Evolutionary conservation across 2,329 filamentous ascomycete species (phyloP), one percentile per base, ranked within the genome.

Genomic region (Botryosphaeria dothidea): DNA sequence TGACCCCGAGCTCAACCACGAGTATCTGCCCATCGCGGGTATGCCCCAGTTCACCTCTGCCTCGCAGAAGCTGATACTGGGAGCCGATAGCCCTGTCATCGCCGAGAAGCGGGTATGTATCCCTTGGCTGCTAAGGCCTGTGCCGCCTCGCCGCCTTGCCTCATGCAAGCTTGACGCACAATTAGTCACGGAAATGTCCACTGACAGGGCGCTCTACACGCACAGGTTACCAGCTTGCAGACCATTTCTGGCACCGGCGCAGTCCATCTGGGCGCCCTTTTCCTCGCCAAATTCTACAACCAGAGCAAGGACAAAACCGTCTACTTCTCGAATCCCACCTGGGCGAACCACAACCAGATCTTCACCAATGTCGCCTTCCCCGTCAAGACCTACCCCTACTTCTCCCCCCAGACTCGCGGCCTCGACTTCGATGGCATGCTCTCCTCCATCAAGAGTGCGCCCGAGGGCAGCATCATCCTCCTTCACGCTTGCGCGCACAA

Each of bases 261-360:
- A 68, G 89, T 97, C 69, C 95, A 99, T 77, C 84, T 98, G 41
- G 95, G 95, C 70, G 93, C 90, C 68, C 89, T 96, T 71, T 99
- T 99, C 88, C 90, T 99, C 67, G 84, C 91, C 78, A 93, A 90
- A 79, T 99, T 98, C 87, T 97, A 92, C 85, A 84, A 83, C 65
- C 74, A 77, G 62, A 77, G 84, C 74, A 85, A 86, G 75, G 87
- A 85, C 81, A 90, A 87, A 70, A 87, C 89, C 66, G 87, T 96
- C 80, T 97, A 97, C 85, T 85, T 98, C 78, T 97, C 93, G 74
- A 91, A 91, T 79, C 95, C 95, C 62, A 99, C 95, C 67, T 99
- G 95, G 95, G 93, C 91, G 71, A 99, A 99, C 83, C 95, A 99
- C 88, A 90, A 96, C 83, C 95, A 98, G 80, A 97, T 99, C 84